Base-by-base conservation (phyloP, 352 stramenopile species). In the Globisporangium solare region DNA sequence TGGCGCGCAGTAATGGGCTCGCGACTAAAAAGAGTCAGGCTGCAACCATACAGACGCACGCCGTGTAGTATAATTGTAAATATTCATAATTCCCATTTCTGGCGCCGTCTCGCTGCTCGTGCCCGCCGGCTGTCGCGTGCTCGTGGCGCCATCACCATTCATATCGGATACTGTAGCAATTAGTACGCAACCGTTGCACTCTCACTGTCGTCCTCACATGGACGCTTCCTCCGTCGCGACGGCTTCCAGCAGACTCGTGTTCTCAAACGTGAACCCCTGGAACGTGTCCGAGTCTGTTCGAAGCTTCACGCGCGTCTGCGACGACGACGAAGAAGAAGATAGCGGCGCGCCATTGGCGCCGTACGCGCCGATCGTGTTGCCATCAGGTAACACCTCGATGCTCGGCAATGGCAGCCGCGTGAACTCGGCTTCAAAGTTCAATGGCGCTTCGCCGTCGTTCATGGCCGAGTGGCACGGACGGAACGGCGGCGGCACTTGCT, bases 371-470 rank as follows among this genome's bases (percentile, higher is more conserved):
- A 21, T 22, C 13, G 31, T 17, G 27, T 56, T 39, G 0, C 17
- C 17, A n/a, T 43, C 48, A 11, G 51, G 22, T 1, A 68, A 47
- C 18, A 62, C 68, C n/a, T 92, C 83, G 3, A 71, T 66, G 24
- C 83, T 92, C 0, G 83, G 83, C 18, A 93, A 61, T n/a, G 86
- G 86, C n/a, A 95, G 60, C 14, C 83, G 73, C 46, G 83, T 95
- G 54, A 95, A 95, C 59, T 93, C 79, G 35, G 76, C 74, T 64
- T 95, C 86, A 49, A 95, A 95, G 66, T 95, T 95, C 24, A 90
- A 53, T 18, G 81, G 79, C 27, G 79, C 77, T 51, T 95, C 82
- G 22, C 71, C 76, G 32, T 88, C 73, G 52, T 79, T 84, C 67
- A 88, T 84, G 10, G 74, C 72, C 32, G 80, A 81, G 55, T 83